Evolutionary conservation across 1,284 basidiomycete species (phyloP).

Genomic region (Rhodotorula glutinis): DNA sequence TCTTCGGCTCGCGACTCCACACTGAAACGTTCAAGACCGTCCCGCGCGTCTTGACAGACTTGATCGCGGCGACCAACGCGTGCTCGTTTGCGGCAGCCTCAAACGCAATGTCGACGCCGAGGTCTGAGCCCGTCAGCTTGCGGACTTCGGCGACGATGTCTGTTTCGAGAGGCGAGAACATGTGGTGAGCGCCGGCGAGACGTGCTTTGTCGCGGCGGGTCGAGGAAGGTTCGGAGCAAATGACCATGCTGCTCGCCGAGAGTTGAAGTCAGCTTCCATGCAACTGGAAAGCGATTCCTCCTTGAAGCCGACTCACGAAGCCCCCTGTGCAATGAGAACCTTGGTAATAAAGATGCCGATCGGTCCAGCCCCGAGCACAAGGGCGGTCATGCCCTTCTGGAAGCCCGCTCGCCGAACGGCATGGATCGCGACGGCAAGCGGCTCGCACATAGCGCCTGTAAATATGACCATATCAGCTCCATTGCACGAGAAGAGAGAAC

Average conservation of each 20-base stretch:
- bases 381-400: slow-evolving; percentile 43
- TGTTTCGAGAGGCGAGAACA: slow-evolving; percentile 41
- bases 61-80: slow-evolving; percentile 44
- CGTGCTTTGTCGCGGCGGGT: slow-evolving; percentile 44
- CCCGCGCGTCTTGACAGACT: slow-evolving; percentile 44
- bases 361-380: slow-evolving; percentile 49
- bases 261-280: neutral
- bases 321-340: slow-evolving; percentile 42
- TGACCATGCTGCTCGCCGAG: neutral
- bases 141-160: slow-evolving; percentile 40
- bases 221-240: slow-evolving; percentile 46
- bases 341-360: slow-evolving; percentile 45
- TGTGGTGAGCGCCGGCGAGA: slow-evolving; percentile 44
- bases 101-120: slow-evolving; percentile 47
- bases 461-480: neutral
- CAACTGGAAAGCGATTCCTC: too few species aligned
- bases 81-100: slow-evolving; percentile 48
- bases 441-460: slow-evolving; percentile 44
- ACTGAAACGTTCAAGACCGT: slow-evolving; percentile 46
- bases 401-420: slow-evolving; percentile 46
- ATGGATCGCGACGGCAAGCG: slow-evolving; percentile 48
- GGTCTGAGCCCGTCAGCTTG: slow-evolving; percentile 40
- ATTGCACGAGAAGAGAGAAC: neutral
- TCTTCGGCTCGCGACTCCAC: slow-evolving; percentile 43
- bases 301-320: slow-evolving; percentile 27